Evolutionary conservation across 352 stramenopile genomes (phyloP).

Genomic region (Phytophthora colocasiae): DNA sequence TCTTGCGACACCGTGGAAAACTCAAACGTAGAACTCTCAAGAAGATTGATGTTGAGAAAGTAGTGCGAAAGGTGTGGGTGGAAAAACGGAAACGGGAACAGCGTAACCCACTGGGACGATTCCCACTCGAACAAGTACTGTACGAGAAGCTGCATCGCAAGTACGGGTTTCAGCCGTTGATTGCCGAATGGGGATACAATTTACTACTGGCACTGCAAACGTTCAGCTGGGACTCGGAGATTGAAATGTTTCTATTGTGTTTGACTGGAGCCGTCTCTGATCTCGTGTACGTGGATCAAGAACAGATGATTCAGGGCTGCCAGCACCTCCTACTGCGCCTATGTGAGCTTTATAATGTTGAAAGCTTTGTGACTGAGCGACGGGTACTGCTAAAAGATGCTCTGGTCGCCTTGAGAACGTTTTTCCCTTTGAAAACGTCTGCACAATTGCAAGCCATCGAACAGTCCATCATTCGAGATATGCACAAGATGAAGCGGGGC

Average conservation of each 20-base stretch:
- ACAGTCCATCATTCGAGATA: conserved; percentile 78
- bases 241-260: conserved; percentile 81
- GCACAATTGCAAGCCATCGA: conserved; percentile 78
- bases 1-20: conserved; percentile 80
- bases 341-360: conserved; percentile 58
- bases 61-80: conserved; percentile 77
- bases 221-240: conserved; percentile 80
- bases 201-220: conserved; percentile 71
- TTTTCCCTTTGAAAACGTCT: conserved; percentile 82
- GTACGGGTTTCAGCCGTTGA: conserved; percentile 82
- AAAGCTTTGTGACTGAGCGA: conserved; percentile 60
- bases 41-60: conserved; percentile 71
- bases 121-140: conserved; percentile 69
- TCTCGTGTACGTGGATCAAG: conserved; percentile 75
- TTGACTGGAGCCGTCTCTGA: conserved; percentile 76
- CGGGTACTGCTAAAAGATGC: conserved; percentile 79
- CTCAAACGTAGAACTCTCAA: conserved; percentile 66
- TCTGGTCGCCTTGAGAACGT: conserved; percentile 74
- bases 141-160: conserved; percentile 84
- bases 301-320: conserved; percentile 67
- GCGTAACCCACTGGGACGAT: conserved; percentile 51
- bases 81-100: conserved; percentile 77
- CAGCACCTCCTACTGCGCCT: conserved; percentile 53
- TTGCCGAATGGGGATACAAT: conserved; percentile 90
- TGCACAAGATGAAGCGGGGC: conserved; percentile 79